Base-by-base conservation (phyloP, 2,329 filamentous ascomycete species). In the Coniosporium tulheliwenetii region DNA sequence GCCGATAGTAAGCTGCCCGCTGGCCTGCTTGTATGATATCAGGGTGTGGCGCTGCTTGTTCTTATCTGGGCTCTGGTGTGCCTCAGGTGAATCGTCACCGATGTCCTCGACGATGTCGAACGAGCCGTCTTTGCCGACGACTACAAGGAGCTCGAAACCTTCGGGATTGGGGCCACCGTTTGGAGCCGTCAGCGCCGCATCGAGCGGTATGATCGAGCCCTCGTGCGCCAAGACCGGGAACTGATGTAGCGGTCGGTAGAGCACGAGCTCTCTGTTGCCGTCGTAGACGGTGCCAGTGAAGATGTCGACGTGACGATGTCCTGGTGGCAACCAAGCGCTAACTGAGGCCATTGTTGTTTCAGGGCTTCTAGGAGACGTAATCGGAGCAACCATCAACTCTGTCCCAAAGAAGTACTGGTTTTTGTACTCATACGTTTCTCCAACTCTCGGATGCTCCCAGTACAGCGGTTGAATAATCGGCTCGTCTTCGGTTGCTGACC, bases 401-500 rank as follows among this genome's bases (percentile, higher is more conserved):
- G 66, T 63, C 2, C 75, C 76, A 46, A 79, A 79, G 47, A 65
- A 66, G 52, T 70, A 79, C 50, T 78, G 64, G 46, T 76, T 79
- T 0, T 66, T 68, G 0, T 71, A 62, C 1, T 53, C 48, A 53
- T 79, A 79, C 0, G 75, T 73, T 42, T 70, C 66, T 1, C 71
- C 64, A 0, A 53, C 49, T 1, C 65, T 59, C 0, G 71, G 69
- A 44, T 71, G 69, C 36, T 65, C 62, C 75, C 75, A 80, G 58
- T 80, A 80, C 60, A 80, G 63, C 1, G 76, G 76, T 51, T 73
- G 69, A 1, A 79, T 55, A 2, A 79, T 53, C 0, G 75, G 74
- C 39, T 70, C 61, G 35, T 64, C 63, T 1, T 67, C 49, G 1
- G 54, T 53, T 0, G 63, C 60, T 1, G 64, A 64, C 8, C 58